Evolutionary conservation across 2,329 filamentous ascomycete species (phyloP).

Genomic region (Fusarium buharicum): DNA sequence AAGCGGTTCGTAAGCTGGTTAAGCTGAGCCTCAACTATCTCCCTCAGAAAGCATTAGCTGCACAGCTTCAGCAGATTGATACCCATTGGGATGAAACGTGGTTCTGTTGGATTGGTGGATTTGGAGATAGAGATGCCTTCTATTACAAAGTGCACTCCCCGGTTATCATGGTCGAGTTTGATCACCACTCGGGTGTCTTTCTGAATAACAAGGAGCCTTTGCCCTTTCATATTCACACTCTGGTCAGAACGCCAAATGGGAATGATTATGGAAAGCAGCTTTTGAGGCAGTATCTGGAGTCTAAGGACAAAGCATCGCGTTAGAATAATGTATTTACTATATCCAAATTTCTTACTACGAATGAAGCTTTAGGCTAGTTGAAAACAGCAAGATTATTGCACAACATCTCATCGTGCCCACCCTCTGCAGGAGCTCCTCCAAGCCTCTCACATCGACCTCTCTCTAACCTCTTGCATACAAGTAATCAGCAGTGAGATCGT

Average conservation of each 20-base stretch:
- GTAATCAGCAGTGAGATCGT: too few relatives aligned
- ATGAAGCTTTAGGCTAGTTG: too few relatives aligned
- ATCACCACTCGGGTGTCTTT: conserved; percentile 81
- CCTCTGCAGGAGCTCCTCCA: too few relatives aligned
- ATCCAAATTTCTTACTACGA: too few relatives aligned
- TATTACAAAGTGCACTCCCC: conserved; percentile 81
- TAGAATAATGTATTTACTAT: too few relatives aligned
- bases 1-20: conserved; percentile 4
- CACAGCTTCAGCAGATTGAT: conserved; percentile 62
- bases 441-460: too few relatives aligned
- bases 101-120: conserved; percentile 81
- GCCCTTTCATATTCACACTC: conserved; percentile 81
- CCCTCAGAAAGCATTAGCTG: conserved; percentile 8
- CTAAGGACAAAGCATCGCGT: too few relatives aligned
- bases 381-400: too few relatives aligned
- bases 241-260: conserved; percentile 75
- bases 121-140: conserved; percentile 72
- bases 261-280: conserved; percentile 72
- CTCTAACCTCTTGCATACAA: too few relatives aligned
- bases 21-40: conserved; percentile 12
- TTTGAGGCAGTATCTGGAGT: too few relatives aligned
- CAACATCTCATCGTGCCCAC: too few relatives aligned
- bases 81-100: conserved; percentile 72
- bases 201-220: conserved; percentile 75
- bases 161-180: conserved; percentile 77